phyloP scores from a whole-genome alignment of 768 basidiomycete species.

The Pulveroboletus ravenelii region DNA sequence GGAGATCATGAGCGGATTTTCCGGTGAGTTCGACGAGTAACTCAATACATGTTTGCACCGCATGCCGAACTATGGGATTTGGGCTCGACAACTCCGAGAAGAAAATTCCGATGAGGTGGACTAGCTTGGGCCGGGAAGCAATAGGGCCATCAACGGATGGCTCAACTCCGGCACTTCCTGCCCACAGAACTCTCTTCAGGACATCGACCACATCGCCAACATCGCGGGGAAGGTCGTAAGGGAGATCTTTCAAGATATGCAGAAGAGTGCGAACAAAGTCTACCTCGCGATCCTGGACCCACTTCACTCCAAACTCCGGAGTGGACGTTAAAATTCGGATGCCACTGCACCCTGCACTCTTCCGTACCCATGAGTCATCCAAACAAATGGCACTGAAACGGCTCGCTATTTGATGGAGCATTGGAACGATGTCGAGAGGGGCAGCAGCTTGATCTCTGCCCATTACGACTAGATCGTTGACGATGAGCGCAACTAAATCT shows the following conservation, averaged over 20 bases:
- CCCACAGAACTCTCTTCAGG: constrained; percentile 61
- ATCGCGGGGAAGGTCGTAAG: constrained; percentile 80
- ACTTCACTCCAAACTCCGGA: constrained; percentile 65
- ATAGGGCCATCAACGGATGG: constrained; percentile 40
- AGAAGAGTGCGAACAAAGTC: constrained; percentile 88
- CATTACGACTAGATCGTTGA: constrained; percentile 62
- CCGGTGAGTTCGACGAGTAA: constrained; percentile 71
- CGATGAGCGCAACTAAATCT: constrained; percentile 54
- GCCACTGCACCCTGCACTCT: constrained; percentile 85
- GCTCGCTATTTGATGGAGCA: constrained; percentile 77
- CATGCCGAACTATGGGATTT: constrained; percentile 78
- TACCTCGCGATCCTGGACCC: constrained; percentile 82
- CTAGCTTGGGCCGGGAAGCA: constrained; percentile 48
- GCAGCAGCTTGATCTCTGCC: constrained; percentile 42
- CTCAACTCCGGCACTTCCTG: constrained; percentile 51
- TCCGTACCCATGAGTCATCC: constrained; percentile 86
- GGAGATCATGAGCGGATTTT: constrained; percentile 69
- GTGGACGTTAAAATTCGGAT: constrained; percentile 75
- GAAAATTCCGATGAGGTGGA: constrained; percentile 75
- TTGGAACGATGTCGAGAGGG: constrained; percentile 53
- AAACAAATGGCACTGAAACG: constrained; percentile 84
- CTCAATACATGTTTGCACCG: constrained; percentile 76
- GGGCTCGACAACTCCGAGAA: constrained; percentile 86
- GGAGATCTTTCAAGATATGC: constrained; percentile 92
- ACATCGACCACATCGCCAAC: constrained; percentile 75